Base-by-base conservation (phyloP, 768 basidiomycete genomes). In the Hygrocybe punicea region DNA sequence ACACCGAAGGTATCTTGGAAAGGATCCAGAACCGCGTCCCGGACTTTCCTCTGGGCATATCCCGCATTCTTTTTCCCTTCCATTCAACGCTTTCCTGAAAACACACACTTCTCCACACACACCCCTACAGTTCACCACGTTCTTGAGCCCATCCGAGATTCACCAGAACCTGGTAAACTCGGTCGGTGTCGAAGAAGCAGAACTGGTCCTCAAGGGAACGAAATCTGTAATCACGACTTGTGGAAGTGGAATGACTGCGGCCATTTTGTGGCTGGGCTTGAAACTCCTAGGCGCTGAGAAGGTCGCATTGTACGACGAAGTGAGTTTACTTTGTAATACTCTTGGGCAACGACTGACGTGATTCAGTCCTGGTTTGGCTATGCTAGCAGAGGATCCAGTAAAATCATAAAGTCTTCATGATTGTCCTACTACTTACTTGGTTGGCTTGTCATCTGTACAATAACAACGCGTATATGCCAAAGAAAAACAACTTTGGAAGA, bases 181-280 rank as follows among this genome's bases (percentile, higher is more conserved):
- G 16, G 71, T 97, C 33, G 90, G 92, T 33, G 63, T 69, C 37
- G 78, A 82, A 53, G 69, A 79, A 57, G 77, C 81, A 25, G 71
- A 82, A n/a, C 67, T 77, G 40, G 75, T 95, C 9, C 71, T 88
- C 45, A 69, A 76, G 10, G 90, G 89, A 16, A 72, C 84, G 58
- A 76, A 80, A 51, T 67, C 76, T 19, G 82, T 95, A 29, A 80
- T 86, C 5, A 84, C 89, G 11, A 88, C 80, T 57, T 99, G 96
- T 74, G 96, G 96, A 51, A 96, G 92, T 67, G 96, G 96, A 44
- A 98, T 99, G 96, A 97, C 95, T n/a, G 96, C 96, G 10, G 91
- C 83, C 3, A 78, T 98, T 13, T 78, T 98, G 6, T 98, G 97
- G 95, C 78, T 98, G 57, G 94, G 92, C n/a, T 76, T 97, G 60